Conservation (phyloP, 805 yeast genomes). For the Lipomyces sp. region DNA sequence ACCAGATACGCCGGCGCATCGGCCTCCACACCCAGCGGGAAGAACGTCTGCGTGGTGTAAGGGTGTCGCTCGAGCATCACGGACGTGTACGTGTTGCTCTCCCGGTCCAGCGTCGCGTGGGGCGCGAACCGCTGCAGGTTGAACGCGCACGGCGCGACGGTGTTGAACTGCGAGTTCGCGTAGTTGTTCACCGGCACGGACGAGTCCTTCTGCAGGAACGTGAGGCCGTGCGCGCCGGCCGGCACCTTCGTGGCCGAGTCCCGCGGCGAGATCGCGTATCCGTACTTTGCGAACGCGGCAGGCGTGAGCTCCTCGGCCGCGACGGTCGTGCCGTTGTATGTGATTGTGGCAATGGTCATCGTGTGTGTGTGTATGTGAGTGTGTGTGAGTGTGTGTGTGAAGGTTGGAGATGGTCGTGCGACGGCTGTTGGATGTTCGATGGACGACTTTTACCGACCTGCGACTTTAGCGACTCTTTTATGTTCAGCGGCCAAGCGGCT, state of each 20-base stretch:
- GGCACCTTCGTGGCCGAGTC: constrained; percentile 57
- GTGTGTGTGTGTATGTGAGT: too few species aligned
- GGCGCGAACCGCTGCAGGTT: constrained; percentile 80
- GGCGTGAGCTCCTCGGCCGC: constrained; percentile 63
- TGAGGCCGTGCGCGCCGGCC: constrained; percentile 86
- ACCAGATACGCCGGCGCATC: constrained; percentile 61
- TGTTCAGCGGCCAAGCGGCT: too few species aligned
- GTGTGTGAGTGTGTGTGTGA: neutral
- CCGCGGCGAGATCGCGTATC: constrained; percentile 73
- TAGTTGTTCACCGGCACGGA: constrained; percentile 61
- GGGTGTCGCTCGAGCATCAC: constrained; percentile 89
- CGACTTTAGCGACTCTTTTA: too few species aligned
- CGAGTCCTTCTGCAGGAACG: constrained; percentile 66
- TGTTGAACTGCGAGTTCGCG: constrained; percentile 45
- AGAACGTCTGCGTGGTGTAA: constrained; percentile 78
- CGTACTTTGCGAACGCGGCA: constrained; percentile 61
- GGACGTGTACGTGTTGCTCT: constrained; percentile 43
- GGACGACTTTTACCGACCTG: too few species aligned
- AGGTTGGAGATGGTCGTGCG: neutral
- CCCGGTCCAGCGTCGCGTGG: constrained; percentile 48
- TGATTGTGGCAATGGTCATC: constrained; percentile 26
- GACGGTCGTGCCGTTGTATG: constrained; percentile 29
- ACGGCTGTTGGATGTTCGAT: too few species aligned
- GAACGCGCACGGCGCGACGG: constrained; percentile 61
- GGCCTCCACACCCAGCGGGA: constrained; percentile 77